These are phyloP conservation scores for Pyricularia sp. DNA, from an alignment of 2,329 filamentous ascomycete species.

Conservation along the genomic window DNA sequence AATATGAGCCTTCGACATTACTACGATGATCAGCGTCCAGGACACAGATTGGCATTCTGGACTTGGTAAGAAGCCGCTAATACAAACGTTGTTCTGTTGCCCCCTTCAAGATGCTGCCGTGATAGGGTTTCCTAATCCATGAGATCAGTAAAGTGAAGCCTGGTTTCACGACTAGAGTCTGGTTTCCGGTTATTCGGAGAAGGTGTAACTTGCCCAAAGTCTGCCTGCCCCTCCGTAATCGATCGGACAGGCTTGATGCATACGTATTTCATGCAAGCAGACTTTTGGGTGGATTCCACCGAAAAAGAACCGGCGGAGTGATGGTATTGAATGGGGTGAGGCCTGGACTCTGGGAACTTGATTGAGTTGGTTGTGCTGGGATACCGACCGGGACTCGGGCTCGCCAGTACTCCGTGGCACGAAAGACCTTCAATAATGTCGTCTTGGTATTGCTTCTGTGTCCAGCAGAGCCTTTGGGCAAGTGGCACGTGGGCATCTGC, in stretches of 20 bases:
- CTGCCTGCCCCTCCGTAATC: not conserved
- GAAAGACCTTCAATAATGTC: not conserved
- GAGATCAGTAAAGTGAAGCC: not conserved
- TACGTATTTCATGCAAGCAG: not conserved
- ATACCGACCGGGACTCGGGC: not conserved
- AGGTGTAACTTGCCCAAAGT: not conserved
- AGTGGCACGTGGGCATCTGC: not conserved
- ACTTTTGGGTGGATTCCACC: not conserved
- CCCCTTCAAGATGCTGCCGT: not conserved
- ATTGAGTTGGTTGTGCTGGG: not conserved
- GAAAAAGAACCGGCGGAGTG: not conserved
- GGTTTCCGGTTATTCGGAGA: not conserved
- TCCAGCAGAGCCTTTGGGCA: not conserved
- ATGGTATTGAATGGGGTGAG: not conserved
- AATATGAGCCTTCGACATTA: not conserved
- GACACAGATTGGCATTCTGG: not conserved
- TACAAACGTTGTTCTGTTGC: not conserved
- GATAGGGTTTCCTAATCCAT: not conserved
- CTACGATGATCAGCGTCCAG: not conserved
- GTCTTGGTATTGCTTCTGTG: not conserved
- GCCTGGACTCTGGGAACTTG: not conserved
- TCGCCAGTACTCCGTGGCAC: not conserved
- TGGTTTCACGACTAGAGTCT: not conserved
- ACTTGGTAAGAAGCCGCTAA: not conserved
- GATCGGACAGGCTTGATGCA: not conserved